Evolutionary conservation across 2,329 filamentous ascomycete species (phyloP), one percentile per base, ranked within the genome.

Genomic region (Fusarium zealandicum): DNA sequence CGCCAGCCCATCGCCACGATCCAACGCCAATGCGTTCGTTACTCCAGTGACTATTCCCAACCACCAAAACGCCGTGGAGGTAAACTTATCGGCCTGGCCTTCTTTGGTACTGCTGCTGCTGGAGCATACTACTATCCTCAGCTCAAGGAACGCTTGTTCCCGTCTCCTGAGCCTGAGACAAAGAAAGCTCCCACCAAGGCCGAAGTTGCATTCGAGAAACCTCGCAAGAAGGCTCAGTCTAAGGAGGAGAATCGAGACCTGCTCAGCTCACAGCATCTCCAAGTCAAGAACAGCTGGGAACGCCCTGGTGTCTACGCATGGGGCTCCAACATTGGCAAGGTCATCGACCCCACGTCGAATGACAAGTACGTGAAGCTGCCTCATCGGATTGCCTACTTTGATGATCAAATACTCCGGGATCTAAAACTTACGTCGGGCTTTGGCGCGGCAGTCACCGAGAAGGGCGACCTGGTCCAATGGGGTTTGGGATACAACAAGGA

Each of bases 401-500:
- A 98, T 68, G 90, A 89, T 25, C 85, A 91, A 73, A 74, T 97
- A 13, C 78, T 99, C 35, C 83, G 93, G 41, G 95, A 97, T 70
- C 79, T 98, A 59, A 96, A 96, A 76, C 76, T 98, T 42, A 90
- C 92, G 54, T 82, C 85, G 47, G 84, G 85, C 33, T 93, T 96
- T 70, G 95, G 91, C 8, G 93, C 87, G 4, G 95, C 95, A 9
- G 88, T 98, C 33, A 89, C 88, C 5, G 93, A 97, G 71, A 87
- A 88, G 58, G 95, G 95, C 4, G 90, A 98, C 70, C 73, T 99
- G 37, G 80, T 97, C 11, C 93, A 98, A 76, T 99, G 95, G 95
- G 95, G 95, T 2, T 81, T 81, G 4, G 90, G 82, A 4, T 97
- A 89, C 70, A 89, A 88, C 6, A 80, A 83, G 49, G 80, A 84